These are phyloP conservation scores for Gossypium stocksii DNA, from an alignment of 345 rosid species.

Conservation along the genomic window DNA sequence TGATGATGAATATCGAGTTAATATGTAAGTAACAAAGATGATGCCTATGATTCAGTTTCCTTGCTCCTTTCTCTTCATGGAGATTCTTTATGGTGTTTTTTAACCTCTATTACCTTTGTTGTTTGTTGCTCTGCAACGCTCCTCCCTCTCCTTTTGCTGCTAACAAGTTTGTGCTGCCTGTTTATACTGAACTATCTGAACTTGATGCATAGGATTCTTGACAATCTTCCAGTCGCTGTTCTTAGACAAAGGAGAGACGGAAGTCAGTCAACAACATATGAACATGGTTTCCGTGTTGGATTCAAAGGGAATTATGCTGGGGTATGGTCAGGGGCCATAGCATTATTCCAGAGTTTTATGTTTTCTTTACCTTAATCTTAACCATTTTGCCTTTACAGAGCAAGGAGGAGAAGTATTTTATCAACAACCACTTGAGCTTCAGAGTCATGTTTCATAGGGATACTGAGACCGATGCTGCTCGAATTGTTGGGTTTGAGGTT, in stretches of 20 bases:
- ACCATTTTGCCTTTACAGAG: conserved; percentile 48
- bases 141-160: neutral
- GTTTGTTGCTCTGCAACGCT: neutral
- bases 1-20: conserved; percentile 87
- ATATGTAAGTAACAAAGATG: conserved; percentile 57
- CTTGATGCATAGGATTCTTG: conserved; percentile 71
- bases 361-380: conserved; percentile 13
- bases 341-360: conserved; percentile 1
- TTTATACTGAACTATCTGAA: conserved; percentile 13
- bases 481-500: conserved; percentile 98
- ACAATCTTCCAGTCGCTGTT: conserved; percentile 98
- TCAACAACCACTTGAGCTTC: conserved; percentile 91
- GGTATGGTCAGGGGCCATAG: conserved; percentile 38
- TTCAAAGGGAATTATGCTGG: conserved; percentile 92
- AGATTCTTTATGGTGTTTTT: neutral
- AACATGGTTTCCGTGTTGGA: conserved; percentile 93
- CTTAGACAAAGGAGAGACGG: conserved; percentile 91
- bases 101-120: neutral
- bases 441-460: conserved; percentile 93
- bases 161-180: neutral
- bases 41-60: neutral
- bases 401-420: conserved; percentile 92
- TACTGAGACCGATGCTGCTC: conserved; percentile 67
- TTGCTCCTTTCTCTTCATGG: neutral
- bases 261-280: conserved; percentile 73